A percentile compares a stretch with the other conserved stretches of the same genome.
Evolutionary conservation across 768 basidiomycete species (phyloP).

Genomic region (Tricholoma flavovirens): DNA sequence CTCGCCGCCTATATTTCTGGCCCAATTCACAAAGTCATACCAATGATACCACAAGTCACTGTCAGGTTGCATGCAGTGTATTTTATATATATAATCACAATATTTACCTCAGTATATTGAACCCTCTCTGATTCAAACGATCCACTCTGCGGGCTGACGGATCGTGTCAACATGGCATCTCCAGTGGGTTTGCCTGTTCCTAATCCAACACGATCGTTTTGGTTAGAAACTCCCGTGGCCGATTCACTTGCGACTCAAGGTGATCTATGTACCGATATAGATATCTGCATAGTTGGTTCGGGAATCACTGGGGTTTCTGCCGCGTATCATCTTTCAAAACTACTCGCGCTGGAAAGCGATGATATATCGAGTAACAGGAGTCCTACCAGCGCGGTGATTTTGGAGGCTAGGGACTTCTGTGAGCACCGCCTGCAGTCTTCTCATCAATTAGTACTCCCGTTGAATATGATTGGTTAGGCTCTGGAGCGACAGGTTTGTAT

Average conservation of each 20-base stretch:
- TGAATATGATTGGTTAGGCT: constrained; percentile 36
- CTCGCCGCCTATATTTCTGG: background rate
- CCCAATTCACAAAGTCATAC: background rate
- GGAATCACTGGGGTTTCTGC: constrained; percentile 74
- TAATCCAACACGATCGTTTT: constrained; percentile 69
- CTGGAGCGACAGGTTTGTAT: constrained; percentile 68
- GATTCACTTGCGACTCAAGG: constrained; percentile 65
- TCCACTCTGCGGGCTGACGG: too few relatives aligned
- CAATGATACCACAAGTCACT: background rate
- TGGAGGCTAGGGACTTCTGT: constrained; percentile 90
- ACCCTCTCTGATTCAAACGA: too few relatives aligned
- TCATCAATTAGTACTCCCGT: background rate
- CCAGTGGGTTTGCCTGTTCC: constrained; percentile 35
- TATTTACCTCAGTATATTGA: background rate
- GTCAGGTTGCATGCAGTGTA: too few relatives aligned
- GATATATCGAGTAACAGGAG: constrained; percentile 3
- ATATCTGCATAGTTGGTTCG: constrained; percentile 75
- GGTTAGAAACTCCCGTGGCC: constrained; percentile 54
- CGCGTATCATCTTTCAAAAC: constrained; percentile 63
- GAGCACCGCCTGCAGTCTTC: constrained; percentile 24
- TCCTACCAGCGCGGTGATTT: constrained; percentile 48
- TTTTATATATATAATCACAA: too few relatives aligned
- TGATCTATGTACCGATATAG: constrained; percentile 50
- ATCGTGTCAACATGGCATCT: background rate
- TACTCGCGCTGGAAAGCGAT: constrained; percentile 13